Base-by-base conservation (phyloP, 164 flowering plant genomes). In the Stephania yunnanensis region DNA sequence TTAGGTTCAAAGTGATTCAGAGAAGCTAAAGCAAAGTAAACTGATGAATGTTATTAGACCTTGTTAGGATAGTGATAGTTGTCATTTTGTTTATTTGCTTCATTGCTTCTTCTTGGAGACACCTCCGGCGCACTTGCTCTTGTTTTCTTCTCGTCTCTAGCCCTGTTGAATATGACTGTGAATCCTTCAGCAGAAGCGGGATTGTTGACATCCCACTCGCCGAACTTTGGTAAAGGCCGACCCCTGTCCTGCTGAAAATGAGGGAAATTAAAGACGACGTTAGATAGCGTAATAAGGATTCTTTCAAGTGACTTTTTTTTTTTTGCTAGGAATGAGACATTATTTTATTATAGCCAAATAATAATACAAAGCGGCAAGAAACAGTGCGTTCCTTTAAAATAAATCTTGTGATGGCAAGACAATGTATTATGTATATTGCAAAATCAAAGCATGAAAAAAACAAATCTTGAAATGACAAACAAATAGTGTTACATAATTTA, bases 191-290 rank as follows among this genome's bases (percentile, higher is more conserved):
- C 91, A 9, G 91, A 84, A 15, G 91, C 91, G 12, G 93, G 95
- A 75, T 91, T 86, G 68, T 88, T 91, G 25, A 89, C 92, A 81
- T 91, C 95, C 95, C 95, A 89, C 71, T 91, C 93, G 1, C 95
- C 95, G 73, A 91, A 91, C 77, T 91, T 91, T 7, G 95, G 95
- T 80, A 91, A 80, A 17, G 91, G 87, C 44, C 81, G 75, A 50
- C 87, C 90, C 79, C 68, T 85, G 36, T 83, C 87, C 84, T 83
- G 83, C 88, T 83, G 85, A 17, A 19, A 48, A 8, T 8, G 53
- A 48, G 13, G 1, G 10, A 48, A 36, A 25, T 25, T 25, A 48
- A 48, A 50, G 4, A 50, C 12, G 12, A 48, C 53, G 12, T 1
- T 48, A 6, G 12, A 48, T 9, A 12, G 53, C 12, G 53, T 48